phyloP scores from a whole-genome alignment of 2,329 filamentous ascomycete species.

The Fusarium algeriense region DNA sequence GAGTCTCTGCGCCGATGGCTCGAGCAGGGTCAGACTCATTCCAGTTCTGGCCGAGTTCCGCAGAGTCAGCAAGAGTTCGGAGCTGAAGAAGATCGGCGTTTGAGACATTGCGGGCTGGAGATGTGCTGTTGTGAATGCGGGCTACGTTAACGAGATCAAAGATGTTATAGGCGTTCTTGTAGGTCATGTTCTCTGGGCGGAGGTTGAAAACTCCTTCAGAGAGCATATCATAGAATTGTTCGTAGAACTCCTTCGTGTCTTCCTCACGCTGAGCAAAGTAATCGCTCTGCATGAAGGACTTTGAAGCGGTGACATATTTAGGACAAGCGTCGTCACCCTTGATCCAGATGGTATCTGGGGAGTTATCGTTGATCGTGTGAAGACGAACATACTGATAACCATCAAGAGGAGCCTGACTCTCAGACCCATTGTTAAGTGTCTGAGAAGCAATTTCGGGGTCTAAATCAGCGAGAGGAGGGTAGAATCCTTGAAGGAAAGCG shows the following conservation, averaged over 20 bases:
- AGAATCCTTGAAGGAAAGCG: constrained; percentile 53
- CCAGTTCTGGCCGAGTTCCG: constrained; percentile 50
- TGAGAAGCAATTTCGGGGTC: constrained; percentile 45
- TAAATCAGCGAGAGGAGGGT: constrained; percentile 49
- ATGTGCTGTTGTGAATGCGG: constrained; percentile 50
- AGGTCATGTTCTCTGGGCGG: constrained; percentile 49
- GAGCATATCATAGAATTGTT: constrained; percentile 48
- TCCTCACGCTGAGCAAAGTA: constrained; percentile 44
- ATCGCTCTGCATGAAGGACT: constrained; percentile 48
- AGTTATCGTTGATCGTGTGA: constrained; percentile 48
- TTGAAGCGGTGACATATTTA: constrained; percentile 43
- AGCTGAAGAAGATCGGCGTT: constrained; percentile 51
- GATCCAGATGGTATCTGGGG: constrained; percentile 54
- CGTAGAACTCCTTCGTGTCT: constrained; percentile 50
- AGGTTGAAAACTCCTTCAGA: constrained; percentile 50
- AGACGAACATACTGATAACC: constrained; percentile 54
- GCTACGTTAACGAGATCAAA: constrained; percentile 54
- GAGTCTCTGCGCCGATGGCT: constrained; percentile 50
- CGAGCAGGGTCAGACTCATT: constrained; percentile 48
- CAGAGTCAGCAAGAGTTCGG: constrained; percentile 50
- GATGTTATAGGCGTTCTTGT: constrained; percentile 53
- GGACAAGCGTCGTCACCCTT: constrained; percentile 54
- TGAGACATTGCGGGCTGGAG: constrained; percentile 48
- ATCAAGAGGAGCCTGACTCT: constrained; percentile 47
- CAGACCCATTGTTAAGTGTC: constrained; percentile 50